Percentiles rank a stretch among this genome's conserved stretches.
Conservation (phyloP, 2,329 filamentous ascomycete species). For the Pseudocercospora fijiensis region DNA sequence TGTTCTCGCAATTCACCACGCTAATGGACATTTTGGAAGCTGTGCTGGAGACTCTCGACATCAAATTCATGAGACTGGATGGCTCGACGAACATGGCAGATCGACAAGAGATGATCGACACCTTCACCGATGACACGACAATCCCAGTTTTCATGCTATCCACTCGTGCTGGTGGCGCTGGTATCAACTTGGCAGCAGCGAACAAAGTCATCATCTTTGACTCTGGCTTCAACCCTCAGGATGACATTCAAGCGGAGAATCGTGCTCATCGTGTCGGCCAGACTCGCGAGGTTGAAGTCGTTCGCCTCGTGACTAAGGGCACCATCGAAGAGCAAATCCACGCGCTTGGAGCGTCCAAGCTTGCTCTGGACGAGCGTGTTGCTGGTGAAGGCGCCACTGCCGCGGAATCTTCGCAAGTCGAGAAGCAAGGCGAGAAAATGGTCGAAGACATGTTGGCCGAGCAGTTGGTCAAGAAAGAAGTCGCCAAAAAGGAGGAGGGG, state of each 20-base stretch:
- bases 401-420: conserved; percentile 45
- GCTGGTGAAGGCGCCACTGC: conserved; percentile 55
- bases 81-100: conserved; percentile 78
- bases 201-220: conserved; percentile 99
- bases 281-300: conserved; percentile 83
- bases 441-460: conserved; percentile 45
- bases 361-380: conserved; percentile 78
- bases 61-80: conserved; percentile 82
- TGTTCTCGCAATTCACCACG: conserved; percentile 92
- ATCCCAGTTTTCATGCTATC: conserved; percentile 92
- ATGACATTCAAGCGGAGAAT: conserved; percentile 98
- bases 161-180: conserved; percentile 92
- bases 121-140: conserved; percentile 70
- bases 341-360: conserved; percentile 85
- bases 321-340: conserved; percentile 95
- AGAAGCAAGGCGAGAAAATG: conserved; percentile 40
- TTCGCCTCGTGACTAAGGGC: conserved; percentile 73
- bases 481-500: conserved; percentile 10
- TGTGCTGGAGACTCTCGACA: conserved; percentile 69
- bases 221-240: conserved; percentile 94
- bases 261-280: conserved; percentile 93
- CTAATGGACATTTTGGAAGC: conserved; percentile 87
- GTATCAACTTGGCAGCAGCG: conserved; percentile 90
- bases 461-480: conserved; percentile 37
- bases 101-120: conserved; percentile 83